Evolutionary conservation across 2,329 filamentous ascomycete species (phyloP).

Genomic region (Aspergillus candidus): DNA sequence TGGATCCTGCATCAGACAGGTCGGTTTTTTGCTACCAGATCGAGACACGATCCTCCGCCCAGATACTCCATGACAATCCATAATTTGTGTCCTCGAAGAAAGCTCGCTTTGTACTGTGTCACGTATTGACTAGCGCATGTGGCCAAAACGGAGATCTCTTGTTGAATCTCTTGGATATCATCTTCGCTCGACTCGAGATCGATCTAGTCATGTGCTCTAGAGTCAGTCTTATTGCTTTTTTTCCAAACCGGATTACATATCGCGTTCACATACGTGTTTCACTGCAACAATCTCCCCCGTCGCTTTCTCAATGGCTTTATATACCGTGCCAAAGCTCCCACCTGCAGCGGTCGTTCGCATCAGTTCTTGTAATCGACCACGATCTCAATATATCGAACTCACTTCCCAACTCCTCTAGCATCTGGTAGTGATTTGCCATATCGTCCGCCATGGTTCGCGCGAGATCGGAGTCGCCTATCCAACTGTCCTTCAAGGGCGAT

Average conservation of each 20-base stretch:
- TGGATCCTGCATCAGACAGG: not conserved
- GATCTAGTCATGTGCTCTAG: slow-evolving; percentile 55
- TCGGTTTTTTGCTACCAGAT: slow-evolving; percentile 57
- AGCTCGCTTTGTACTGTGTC: slow-evolving; percentile 94
- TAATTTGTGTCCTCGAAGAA: slow-evolving; percentile 90
- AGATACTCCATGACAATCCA: slow-evolving; percentile 99
- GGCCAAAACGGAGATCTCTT: slow-evolving; percentile 90
- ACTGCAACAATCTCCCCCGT: slow-evolving; percentile 94
- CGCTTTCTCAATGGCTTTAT: slow-evolving; percentile 86
- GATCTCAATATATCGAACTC: slow-evolving; percentile 38
- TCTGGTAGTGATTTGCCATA: slow-evolving; percentile 83
- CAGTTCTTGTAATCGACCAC: slow-evolving; percentile 10
- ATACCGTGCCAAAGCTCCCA: slow-evolving; percentile 93
- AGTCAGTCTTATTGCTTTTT: not conserved
- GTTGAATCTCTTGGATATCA: slow-evolving; percentile 96
- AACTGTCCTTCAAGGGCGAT: slow-evolving; percentile 7
- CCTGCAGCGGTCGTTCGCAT: slow-evolving; percentile 46
- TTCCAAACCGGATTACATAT: too few relatives aligned
- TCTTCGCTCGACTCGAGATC: slow-evolving; percentile 98
- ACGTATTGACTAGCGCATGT: slow-evolving; percentile 92
- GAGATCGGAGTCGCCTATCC: slow-evolving; percentile 9
- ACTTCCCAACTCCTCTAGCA: slow-evolving; percentile 95
- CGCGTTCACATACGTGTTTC: slow-evolving; percentile 67
- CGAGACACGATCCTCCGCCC: slow-evolving; percentile 89
- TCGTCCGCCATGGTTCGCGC: slow-evolving; percentile 36